Base-by-base conservation (phyloP, 1,284 basidiomycete species). In the Cryptococcus jaspeensis region DNA sequence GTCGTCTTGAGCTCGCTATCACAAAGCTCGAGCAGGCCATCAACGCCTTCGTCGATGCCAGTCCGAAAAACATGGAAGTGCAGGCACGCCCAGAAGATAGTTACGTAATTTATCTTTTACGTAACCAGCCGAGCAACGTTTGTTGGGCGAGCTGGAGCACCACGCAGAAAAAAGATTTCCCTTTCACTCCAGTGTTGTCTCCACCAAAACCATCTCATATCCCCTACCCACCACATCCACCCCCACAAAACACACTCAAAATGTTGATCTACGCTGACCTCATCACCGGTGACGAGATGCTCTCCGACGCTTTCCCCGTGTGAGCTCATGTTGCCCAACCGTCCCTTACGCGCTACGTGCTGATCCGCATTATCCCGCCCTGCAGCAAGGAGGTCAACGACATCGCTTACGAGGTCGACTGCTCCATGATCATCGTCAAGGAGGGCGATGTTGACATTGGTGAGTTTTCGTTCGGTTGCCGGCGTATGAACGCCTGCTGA, bases 361-460 rank as follows among this genome's bases (percentile, higher is more conserved):
- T 36, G 37, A 25, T 18, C 18, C 13, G 18, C 43, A 49, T 58
- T 61, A 20, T 53, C 38, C 35, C 36, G 16, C 28, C 23, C n/a
- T 66, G 41, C 76, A 94, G 91, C 72, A 93, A 92, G 81, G 57
- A 78, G 56, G 75, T 96, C 68, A 91, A 93, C 66, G 87, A 87
- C 74, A 84, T 93, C 68, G 90, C 88, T 62, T 94, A 83, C 71
- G 95, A 99, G 81, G 91, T 97, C 53, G 85, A 99, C 77, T 94
- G 91, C 75, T 61, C 80, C 59, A 76, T 84, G 80, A 86, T 96
- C 71, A 81, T 80, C 55, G 74, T 96, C 68, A 91, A 90, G 78
- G 80, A 84, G 20, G 92, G 91, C 55, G 87, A 94, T 67, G 80
- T 99, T 64, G 87, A 99, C 78, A 99, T 97, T 72, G 95, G 95